Percentiles rank a stretch among this genome's conserved stretches.
Conservation (phyloP, 768 basidiomycete genomes). For the Hypholoma fasciculare region DNA sequence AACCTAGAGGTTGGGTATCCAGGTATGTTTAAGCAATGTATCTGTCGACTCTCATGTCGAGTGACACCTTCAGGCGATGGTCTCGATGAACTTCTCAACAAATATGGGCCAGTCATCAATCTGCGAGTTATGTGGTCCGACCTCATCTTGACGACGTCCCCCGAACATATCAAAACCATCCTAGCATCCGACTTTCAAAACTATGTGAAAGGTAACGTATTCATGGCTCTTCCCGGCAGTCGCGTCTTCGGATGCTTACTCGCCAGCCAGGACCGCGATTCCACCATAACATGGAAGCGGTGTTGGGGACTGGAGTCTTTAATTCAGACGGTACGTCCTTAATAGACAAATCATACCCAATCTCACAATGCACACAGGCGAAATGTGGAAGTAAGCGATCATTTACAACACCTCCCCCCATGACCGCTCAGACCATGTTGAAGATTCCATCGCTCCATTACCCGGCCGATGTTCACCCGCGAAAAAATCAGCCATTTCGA, state of each 20-base stretch:
- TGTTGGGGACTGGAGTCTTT: constrained; percentile 68
- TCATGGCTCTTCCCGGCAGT: too few relatives aligned
- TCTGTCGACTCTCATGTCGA: background rate
- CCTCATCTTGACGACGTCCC: constrained; percentile 46
- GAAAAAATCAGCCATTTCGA: constrained; percentile 63
- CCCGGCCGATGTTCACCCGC: constrained; percentile 63
- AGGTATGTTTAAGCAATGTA: constrained; percentile 30
- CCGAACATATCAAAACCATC: constrained; percentile 57
- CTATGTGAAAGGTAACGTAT: constrained; percentile 51
- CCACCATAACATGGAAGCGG: constrained; percentile 39
- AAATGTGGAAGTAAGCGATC: constrained; percentile 38
- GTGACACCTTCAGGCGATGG: constrained; percentile 40
- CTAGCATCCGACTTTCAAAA: constrained; percentile 59
- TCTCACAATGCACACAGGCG: constrained; percentile 15
- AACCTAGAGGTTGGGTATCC: constrained; percentile 48
- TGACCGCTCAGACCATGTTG: background rate
- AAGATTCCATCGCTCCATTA: constrained; percentile 64
- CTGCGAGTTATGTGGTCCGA: constrained; percentile 45
- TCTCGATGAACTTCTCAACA: constrained; percentile 30
- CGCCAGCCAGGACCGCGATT: constrained; percentile 39
- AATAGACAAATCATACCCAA: background rate
- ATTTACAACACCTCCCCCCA: background rate
- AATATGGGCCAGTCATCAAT: constrained; percentile 44
- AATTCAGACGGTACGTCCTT: constrained; percentile 57
- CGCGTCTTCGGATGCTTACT: background rate